Evolutionary conservation across 2,329 filamentous ascomycete species (phyloP).

Genomic region (Hymenoscyphus albidus): DNA sequence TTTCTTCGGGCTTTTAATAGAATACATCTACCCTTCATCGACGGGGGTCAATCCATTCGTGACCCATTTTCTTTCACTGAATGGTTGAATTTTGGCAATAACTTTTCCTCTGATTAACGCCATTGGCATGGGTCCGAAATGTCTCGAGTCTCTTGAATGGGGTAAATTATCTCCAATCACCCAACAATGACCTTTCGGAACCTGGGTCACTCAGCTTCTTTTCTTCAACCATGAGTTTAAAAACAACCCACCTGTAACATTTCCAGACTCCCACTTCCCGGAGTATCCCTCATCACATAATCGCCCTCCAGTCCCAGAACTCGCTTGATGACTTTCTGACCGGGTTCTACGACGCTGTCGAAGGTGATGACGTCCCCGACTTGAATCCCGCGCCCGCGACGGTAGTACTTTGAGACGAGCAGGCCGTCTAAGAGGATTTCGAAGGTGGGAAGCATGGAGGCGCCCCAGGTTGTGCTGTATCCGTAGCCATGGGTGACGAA

Average conservation of each 20-base stretch:
- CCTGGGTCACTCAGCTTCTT: constrained; percentile 44
- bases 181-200: constrained; percentile 91
- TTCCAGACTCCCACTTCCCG: constrained; percentile 37
- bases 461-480: constrained; percentile 59
- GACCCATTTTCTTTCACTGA: constrained; percentile 49
- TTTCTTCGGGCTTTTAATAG: background rate
- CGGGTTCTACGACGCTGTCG: constrained; percentile 64
- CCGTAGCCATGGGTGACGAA: constrained; percentile 58
- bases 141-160: constrained; percentile 79
- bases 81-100: constrained; percentile 55
- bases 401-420: constrained; percentile 63
- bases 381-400: constrained; percentile 60
- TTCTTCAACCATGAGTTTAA: background rate
- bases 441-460: constrained; percentile 89
- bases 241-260: constrained; percentile 56
- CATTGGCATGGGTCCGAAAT: constrained; percentile 82
- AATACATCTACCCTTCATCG: constrained; percentile 2
- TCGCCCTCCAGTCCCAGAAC: constrained; percentile 47
- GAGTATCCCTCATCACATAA: constrained; percentile 65
- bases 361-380: constrained; percentile 87
- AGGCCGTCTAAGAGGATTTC: constrained; percentile 63
- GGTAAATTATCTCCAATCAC: constrained; percentile 83
- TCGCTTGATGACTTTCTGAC: constrained; percentile 67
- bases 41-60: constrained; percentile 40
- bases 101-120: constrained; percentile 82